Evolutionary conservation across 345 rosid species (phyloP).

Genomic region (Mercurialis annua): DNA sequence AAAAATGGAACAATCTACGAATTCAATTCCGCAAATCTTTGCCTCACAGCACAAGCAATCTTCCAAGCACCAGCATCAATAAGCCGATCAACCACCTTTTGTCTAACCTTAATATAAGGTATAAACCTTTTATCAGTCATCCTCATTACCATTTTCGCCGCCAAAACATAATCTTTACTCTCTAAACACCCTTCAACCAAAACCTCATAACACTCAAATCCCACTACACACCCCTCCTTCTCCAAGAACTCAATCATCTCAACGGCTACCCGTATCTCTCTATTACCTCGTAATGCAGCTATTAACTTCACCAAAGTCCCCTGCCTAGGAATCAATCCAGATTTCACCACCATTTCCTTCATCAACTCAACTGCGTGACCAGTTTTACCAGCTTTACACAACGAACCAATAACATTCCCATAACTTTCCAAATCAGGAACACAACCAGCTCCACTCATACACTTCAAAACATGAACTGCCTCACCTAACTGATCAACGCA

Average conservation of each 20-base stretch:
- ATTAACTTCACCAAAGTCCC: conserved; percentile 53
- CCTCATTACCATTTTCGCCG: conserved; percentile 58
- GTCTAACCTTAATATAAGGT: conserved; percentile 71
- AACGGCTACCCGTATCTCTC: conserved; percentile 63
- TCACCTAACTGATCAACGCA: conserved; percentile 62
- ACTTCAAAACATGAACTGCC: conserved; percentile 59
- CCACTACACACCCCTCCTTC: conserved; percentile 46
- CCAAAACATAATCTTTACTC: conserved; percentile 58
- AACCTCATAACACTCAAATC: conserved; percentile 60
- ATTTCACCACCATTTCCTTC: conserved; percentile 69
- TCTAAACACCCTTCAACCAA: conserved; percentile 68
- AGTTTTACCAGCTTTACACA: conserved; percentile 57
- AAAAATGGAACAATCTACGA: conserved; percentile 36
- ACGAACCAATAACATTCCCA: conserved; percentile 41
- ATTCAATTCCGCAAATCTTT: conserved; percentile 52
- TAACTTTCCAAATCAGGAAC: conserved; percentile 74
- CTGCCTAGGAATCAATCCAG: conserved; percentile 59
- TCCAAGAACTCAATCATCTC: conserved; percentile 72
- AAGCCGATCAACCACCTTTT: conserved; percentile 64
- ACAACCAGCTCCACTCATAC: conserved; percentile 55
- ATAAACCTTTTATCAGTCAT: conserved; percentile 80
- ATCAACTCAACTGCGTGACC: conserved; percentile 49
- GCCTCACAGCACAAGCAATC: conserved; percentile 64
- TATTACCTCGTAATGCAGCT: conserved; percentile 55
- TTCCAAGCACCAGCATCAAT: conserved; percentile 53